Evolutionary conservation across 2,329 filamentous ascomycete species (phyloP).

Genomic region (Neurospora sp.): DNA sequence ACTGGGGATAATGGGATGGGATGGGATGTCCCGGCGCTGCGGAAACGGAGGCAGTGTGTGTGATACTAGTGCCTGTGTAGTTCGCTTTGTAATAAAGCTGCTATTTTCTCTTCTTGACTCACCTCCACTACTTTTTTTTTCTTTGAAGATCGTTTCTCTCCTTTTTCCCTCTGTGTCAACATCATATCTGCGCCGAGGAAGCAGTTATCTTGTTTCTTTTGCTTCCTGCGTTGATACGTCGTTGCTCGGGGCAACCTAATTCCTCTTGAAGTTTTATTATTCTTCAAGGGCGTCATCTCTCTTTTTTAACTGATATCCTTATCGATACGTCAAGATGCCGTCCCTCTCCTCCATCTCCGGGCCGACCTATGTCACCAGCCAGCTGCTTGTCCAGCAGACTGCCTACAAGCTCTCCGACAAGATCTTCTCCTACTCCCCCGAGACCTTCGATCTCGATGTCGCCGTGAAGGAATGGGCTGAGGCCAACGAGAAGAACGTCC

Average conservation of each 20-base stretch:
- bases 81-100: conserved; percentile 1
- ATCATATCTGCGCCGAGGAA: conserved; percentile 13
- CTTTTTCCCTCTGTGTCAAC: conserved; percentile 10
- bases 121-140: not conserved
- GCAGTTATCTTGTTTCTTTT: conserved; percentile 11
- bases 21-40: not conserved
- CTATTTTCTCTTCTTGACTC: conserved; percentile 1
- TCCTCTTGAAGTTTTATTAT: conserved; percentile 9
- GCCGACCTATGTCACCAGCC: conserved; percentile 85
- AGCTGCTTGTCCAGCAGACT: conserved; percentile 90
- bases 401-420: conserved; percentile 93
- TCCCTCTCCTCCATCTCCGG: conserved; percentile 59
- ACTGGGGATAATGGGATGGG: not conserved
- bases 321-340: conserved; percentile 31
- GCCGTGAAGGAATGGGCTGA: conserved; percentile 71
- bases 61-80: not conserved
- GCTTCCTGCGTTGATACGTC: conserved; percentile 13
- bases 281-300: conserved; percentile 8
- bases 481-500: conserved; percentile 64
- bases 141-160: not conserved
- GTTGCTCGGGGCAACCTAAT: conserved; percentile 6
- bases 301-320: conserved; percentile 28
- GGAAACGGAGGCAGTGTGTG: not conserved
- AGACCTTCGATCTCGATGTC: conserved; percentile 82
- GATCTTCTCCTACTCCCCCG: conserved; percentile 92